Evolutionary conservation across 2,329 filamentous ascomycete species (phyloP).

Genomic region (Neopestalotiopsis clavispora): DNA sequence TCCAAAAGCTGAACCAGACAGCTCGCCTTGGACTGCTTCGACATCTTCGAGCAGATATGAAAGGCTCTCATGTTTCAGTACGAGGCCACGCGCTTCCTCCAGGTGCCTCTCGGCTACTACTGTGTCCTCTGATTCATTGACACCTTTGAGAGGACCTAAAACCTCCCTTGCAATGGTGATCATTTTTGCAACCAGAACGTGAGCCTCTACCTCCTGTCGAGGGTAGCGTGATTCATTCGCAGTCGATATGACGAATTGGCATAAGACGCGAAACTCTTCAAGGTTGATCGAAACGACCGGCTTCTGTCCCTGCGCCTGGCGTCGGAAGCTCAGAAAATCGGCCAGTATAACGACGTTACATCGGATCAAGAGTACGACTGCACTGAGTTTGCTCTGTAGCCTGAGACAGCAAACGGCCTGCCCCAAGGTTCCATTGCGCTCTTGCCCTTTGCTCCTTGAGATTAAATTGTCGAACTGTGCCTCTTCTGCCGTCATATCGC

Average conservation of each 20-base stretch:
- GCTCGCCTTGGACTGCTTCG: constrained; percentile 3
- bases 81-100: not conserved
- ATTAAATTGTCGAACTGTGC: constrained; percentile 35
- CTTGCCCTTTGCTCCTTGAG: not conserved
- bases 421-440: not conserved
- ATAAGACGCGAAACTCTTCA: constrained; percentile 35
- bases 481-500: constrained; percentile 46
- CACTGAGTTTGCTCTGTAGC: constrained; percentile 8
- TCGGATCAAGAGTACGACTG: constrained; percentile 3
- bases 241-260: constrained; percentile 41
- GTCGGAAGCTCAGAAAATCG: constrained; percentile 1
- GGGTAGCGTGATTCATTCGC: constrained; percentile 40
- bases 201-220: constrained; percentile 50
- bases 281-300: not conserved
- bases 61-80: not conserved
- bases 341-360: constrained; percentile 4
- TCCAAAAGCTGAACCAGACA: not conserved
- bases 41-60: constrained; percentile 11
- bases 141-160: not conserved
- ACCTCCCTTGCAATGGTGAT: constrained; percentile 43
- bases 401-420: constrained; percentile 47
- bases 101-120: constrained; percentile 20
- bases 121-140: not conserved
- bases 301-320: not conserved
- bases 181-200: constrained; percentile 53